Conservation (phyloP, 176 grass and related monocot species). For the Canna indica region DNA sequence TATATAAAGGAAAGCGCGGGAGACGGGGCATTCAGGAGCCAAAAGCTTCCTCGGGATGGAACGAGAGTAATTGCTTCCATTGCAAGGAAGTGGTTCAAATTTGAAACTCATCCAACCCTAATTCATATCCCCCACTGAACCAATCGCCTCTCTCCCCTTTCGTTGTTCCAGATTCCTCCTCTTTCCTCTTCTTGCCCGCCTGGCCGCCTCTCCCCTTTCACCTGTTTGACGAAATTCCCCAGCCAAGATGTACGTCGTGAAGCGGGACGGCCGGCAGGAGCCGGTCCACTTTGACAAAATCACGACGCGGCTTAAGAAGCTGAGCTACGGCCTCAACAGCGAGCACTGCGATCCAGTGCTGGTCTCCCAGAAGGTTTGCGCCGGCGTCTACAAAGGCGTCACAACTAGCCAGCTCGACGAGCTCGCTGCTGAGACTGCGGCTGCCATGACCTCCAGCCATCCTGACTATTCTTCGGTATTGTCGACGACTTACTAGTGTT, state of each 20-base stretch:
- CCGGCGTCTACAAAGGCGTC: conserved; percentile 86
- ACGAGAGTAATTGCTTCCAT: no score
- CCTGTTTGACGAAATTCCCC: conserved; percentile 46
- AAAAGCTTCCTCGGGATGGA: no score
- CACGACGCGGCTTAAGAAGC: conserved; percentile 91
- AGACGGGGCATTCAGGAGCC: no score
- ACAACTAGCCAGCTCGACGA: conserved; percentile 94
- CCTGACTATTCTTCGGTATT: conserved; percentile 81
- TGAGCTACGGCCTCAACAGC: conserved; percentile 87
- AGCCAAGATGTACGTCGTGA: conserved; percentile 76
- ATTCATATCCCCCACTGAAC: no score
- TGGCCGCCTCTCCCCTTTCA: neutral
- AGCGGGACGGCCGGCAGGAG: conserved; percentile 83
- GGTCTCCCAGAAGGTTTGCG: conserved; percentile 91
- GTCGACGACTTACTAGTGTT: neutral
- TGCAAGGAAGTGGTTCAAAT: no score
- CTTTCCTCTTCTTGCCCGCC: neutral
- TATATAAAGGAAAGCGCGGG: no score
- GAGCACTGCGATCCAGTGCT: conserved; percentile 93
- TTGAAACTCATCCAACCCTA: no score
- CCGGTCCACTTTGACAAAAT: conserved; percentile 98
- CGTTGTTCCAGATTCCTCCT: no score
- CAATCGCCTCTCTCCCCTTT: no score
- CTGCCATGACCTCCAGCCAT: conserved; percentile 74
- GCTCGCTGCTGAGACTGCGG: conserved; percentile 90